Conservation (phyloP, 805 yeast species). For the Starmerella etchellsii region DNA sequence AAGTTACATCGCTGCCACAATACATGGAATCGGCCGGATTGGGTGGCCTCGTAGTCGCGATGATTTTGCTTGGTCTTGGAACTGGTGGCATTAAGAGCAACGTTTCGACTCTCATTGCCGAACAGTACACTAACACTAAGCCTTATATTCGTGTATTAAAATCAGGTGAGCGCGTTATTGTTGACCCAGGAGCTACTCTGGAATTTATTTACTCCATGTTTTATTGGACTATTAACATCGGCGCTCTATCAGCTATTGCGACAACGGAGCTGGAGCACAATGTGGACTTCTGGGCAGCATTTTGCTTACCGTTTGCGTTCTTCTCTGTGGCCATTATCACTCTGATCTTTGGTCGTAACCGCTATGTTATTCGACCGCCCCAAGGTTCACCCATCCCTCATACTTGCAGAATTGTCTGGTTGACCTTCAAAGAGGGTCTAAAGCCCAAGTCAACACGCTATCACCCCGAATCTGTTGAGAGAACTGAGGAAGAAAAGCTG, state of each 20-base stretch:
- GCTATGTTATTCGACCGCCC: conserved; percentile 47
- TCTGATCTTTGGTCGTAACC: conserved; percentile 40
- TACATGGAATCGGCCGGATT: conserved; percentile 39
- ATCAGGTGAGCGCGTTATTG: conserved; percentile 54
- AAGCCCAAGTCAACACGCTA: conserved; percentile 8
- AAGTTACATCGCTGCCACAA: conserved; percentile 57
- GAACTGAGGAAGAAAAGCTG: neutral
- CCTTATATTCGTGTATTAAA: conserved; percentile 46
- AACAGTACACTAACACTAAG: conserved; percentile 50
- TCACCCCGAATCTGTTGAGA: neutral
- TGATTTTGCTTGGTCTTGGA: conserved; percentile 56
- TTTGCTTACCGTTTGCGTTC: conserved; percentile 55
- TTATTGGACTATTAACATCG: conserved; percentile 64
- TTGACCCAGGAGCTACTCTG: conserved; percentile 56
- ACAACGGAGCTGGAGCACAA: conserved; percentile 59
- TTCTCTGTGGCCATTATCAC: conserved; percentile 47
- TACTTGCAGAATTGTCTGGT: conserved; percentile 35
- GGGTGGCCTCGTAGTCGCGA: conserved; percentile 48
- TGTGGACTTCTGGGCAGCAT: conserved; percentile 56
- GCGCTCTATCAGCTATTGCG: conserved; percentile 61
- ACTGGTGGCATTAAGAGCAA: conserved; percentile 75
- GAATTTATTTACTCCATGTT: conserved; percentile 66
- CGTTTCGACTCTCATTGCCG: conserved; percentile 63
- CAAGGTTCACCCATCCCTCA: conserved; percentile 47
- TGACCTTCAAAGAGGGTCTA: conserved; percentile 37